A percentile compares a stretch with the other conserved stretches of the same genome.
These are phyloP conservation scores for Blepharisma japonicum DNA, from an alignment of 73 alveolate genomes.

Conservation along the genomic window DNA sequence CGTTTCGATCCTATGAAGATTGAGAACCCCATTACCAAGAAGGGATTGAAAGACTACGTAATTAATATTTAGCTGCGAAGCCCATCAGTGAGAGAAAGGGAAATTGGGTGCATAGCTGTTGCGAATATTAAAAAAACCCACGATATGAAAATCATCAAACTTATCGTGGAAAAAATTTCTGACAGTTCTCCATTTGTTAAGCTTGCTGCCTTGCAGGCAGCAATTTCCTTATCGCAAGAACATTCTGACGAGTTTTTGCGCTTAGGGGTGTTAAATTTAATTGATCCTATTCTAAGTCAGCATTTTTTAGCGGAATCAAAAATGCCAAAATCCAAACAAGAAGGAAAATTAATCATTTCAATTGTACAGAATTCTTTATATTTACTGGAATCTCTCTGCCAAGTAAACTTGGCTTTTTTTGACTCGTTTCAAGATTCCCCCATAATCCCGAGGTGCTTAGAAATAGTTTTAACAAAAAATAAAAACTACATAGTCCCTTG, in stretches of 20 bases:
- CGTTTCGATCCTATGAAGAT: slow-evolving; percentile 19
- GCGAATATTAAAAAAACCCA: not conserved
- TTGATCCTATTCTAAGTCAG: not conserved
- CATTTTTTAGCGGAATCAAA: not conserved
- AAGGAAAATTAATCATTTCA: not conserved
- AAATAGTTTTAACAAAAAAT: no score
- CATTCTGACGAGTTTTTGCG: not conserved
- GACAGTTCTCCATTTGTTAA: not conserved
- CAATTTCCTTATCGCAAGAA: not conserved
- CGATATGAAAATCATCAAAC: not conserved
- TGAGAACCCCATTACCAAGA: not conserved
- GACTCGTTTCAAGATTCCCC: no score
- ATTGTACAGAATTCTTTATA: slow-evolving; percentile 12
- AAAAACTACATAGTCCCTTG: no score
- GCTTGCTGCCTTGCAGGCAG: slow-evolving; percentile 22
- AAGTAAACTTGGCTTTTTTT: not conserved
- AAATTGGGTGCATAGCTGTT: slow-evolving; percentile 25
- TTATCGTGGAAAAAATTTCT: slow-evolving; percentile 5
- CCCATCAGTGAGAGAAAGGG: not conserved
- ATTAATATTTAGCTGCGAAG: slow-evolving; percentile 15
- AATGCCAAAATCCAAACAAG: not conserved
- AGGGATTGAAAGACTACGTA: not conserved
- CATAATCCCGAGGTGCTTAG: no score
- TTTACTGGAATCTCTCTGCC: not conserved
- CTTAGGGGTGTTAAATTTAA: not conserved